Evolutionary conservation across 768 basidiomycete species (phyloP).

Genomic region (Hydnomerulius pinastri): DNA sequence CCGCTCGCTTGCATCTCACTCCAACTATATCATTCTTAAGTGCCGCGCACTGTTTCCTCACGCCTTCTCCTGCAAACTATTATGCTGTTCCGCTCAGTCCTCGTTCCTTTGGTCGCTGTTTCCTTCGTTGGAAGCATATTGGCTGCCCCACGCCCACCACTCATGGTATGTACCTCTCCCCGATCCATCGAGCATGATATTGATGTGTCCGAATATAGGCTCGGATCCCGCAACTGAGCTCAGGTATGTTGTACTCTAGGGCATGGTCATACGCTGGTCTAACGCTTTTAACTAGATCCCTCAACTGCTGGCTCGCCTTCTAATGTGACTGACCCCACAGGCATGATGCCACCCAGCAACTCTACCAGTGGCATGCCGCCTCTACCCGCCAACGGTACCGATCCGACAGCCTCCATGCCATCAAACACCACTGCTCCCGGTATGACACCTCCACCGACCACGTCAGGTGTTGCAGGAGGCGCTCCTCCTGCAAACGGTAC

Average conservation of each 20-base stretch:
- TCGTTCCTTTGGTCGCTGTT: conserved; percentile 23
- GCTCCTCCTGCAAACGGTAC: not conserved
- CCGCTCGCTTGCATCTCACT: not conserved
- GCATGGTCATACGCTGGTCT: too few relatives aligned
- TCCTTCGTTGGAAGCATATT: conserved; percentile 25
- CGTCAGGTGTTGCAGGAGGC: not conserved
- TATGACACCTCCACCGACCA: not conserved
- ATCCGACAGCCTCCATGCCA: not conserved
- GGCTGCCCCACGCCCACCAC: conserved; percentile 25
- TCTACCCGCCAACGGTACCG: not conserved
- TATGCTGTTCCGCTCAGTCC: conserved; percentile 31
- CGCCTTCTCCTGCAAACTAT: conserved; percentile 2
- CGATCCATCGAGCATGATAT: not conserved
- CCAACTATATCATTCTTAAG: not conserved
- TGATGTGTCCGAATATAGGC: not conserved
- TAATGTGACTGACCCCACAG: not conserved
- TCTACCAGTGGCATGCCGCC: not conserved
- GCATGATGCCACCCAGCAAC: not conserved
- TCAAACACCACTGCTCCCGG: not conserved
- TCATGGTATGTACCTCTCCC: conserved; percentile 10
- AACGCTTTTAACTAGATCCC: not conserved
- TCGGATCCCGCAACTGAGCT: not conserved
- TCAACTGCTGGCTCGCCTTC: not conserved
- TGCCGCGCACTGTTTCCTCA: not conserved
- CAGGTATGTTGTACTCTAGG: not conserved